These are phyloP conservation scores for Fusarium austroafricanum DNA, from an alignment of 2,329 filamentous ascomycete genomes.

Conservation along the genomic window DNA sequence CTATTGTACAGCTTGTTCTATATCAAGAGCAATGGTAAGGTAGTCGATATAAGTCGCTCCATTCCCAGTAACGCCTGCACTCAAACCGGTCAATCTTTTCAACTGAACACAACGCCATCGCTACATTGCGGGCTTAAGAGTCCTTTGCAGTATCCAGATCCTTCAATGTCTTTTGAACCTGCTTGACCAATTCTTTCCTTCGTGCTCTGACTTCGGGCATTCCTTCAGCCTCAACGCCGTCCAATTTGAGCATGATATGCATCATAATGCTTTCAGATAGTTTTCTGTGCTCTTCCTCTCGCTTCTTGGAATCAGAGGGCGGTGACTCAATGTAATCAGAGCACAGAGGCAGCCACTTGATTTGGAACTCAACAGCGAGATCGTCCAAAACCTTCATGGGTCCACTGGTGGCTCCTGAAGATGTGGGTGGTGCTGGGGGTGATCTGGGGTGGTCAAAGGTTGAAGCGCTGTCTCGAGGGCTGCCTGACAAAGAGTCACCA, in stretches of 20 bases:
- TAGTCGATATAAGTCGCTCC: constrained; percentile 28
- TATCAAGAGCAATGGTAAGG: constrained; percentile 37
- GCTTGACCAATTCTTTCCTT: constrained; percentile 78
- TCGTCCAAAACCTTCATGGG: constrained; percentile 70
- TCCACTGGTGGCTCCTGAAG: constrained; percentile 50
- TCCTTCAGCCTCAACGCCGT: constrained; percentile 79
- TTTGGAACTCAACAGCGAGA: constrained; percentile 73
- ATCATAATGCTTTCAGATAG: constrained; percentile 81
- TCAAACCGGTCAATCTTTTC: constrained; percentile 36
- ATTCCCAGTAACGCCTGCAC: constrained; percentile 41
- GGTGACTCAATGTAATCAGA: constrained; percentile 70
- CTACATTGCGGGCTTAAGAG: constrained; percentile 20
- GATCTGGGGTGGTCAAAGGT: constrained; percentile 51
- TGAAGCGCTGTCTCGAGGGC: constrained; percentile 58
- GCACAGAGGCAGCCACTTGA: constrained; percentile 73
- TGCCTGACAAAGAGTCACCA: constrained; percentile 54
- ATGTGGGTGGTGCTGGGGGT: constrained; percentile 35
- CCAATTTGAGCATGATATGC: constrained; percentile 80
- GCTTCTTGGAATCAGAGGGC: constrained; percentile 74
- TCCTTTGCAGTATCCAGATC: constrained; percentile 66
- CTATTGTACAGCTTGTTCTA: constrained; percentile 48
- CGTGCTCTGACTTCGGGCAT: constrained; percentile 71
- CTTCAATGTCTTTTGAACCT: constrained; percentile 75
- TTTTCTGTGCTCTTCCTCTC: constrained; percentile 78
- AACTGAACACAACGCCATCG: constrained; percentile 5